Base-by-base conservation (phyloP, 1,284 basidiomycete species). In the Ganoderma lingzhi region DNA sequence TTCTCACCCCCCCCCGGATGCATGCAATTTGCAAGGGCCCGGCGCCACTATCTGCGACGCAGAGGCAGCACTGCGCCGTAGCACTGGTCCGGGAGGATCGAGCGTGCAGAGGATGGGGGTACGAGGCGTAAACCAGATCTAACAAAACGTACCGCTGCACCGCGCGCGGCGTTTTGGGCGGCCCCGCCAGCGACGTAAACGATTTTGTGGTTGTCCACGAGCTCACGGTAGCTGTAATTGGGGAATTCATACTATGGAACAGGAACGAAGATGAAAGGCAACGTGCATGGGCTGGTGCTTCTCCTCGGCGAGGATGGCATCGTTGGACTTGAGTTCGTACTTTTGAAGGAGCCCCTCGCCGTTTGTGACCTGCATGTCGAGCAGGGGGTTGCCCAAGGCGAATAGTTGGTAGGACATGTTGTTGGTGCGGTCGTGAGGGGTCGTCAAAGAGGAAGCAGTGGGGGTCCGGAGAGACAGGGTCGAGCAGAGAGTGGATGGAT, bases 101-200 rank as follows among this genome's bases (percentile, higher is more conserved):
- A 51, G 3, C 23, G 23, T 28, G 48, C 48, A 51, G 48, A 3
- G 10, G 23, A 51, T 28, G 12, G 48, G 39, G 48, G 23, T 12
- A 23, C n/a, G 12, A 42, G 15, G 9, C 9, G 19, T 17, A 6
- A 19, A 64, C 6, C 42, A 62, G 3, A 32, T 23, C 42, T 35
- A 64, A 10, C 39, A 53, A 67, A 30, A 90, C 96, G 78, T 83
- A 98, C 96, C 70, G 98, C 96, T 76, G 97, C 97, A 75, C 92
- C 96, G 70, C 98, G 94, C 68, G 97, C 97, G 75, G 96, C 91
- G 80, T 99, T 99, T 83, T 99, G 98, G 32, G 96, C 91, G 51
- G 97, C 97, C 78, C 98, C 98, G 70, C 98, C 98, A 61, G 98
- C 97, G 68, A 99, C 95, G 79, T 98, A 99, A 68, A 91, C 93